Evolutionary conservation across 1,284 basidiomycete genomes (phyloP), one percentile per base, ranked within the genome.

Genomic region (Cryptococcus sp.): DNA sequence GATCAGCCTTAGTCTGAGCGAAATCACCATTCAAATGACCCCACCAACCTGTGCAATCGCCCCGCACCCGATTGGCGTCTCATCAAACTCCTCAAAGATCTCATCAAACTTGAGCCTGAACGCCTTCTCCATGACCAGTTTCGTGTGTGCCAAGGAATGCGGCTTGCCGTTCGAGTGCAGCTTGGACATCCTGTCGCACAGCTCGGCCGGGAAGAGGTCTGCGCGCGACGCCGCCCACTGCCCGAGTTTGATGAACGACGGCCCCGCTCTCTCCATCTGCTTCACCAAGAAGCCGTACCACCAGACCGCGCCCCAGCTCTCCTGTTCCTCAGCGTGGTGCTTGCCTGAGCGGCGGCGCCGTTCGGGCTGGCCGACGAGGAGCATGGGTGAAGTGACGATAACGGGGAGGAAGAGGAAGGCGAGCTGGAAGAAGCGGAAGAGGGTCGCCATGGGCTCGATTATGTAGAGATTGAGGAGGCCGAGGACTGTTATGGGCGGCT

Each of bases 211-310:
- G 78, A 99, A 98, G 5, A 99, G 80, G 75, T 99, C 96, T 46
- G 88, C 87, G 52, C 96, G 84, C 28, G 93, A 94, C 5, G 89
- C 96, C 1, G 96, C 96, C 96, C 96, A 99, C 82, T 99, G 96
- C 1, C 91, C 91, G 50, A 98, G 83, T 89, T 99, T 99, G 78
- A 92, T 92, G 73, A 98, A 98, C 0, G 93, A 96, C 3, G 96
- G 96, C 0, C 96, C 96, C 5, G 95, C 95, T 11, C 85, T 80
- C 76, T 95, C 87, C 94, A 98, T 98, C 73, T 88, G 88, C 53
- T 80, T 79, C 15, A 95, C 92, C 8, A 99, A 80, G 59, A 93
- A 83, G 18, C 82, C 82, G 74, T 97, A 98, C 96, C 96, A 99
- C 93, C 91, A 96, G 1, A 90, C 81, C 3, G 89, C 88, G 52